These are phyloP conservation scores for Nicotiana tomentosiformis DNA, from an alignment of 257 asterid species.

Conservation along the genomic window DNA sequence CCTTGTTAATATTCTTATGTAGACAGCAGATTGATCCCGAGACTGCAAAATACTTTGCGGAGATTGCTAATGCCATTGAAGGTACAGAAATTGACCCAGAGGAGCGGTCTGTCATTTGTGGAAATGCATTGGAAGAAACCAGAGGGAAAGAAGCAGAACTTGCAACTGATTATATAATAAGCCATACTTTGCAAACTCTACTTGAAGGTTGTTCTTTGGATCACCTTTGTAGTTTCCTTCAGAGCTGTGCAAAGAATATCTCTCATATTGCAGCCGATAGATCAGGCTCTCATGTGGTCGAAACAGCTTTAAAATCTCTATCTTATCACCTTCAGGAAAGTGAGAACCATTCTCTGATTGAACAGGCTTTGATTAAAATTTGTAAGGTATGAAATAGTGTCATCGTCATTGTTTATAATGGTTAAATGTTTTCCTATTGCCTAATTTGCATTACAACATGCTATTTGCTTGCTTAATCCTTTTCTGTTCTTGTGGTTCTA, in stretches of 20 bases:
- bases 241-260: conserved; percentile 48
- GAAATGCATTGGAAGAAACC: conserved; percentile 89
- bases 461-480: neutral
- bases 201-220: conserved; percentile 80
- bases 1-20: conserved; percentile 11
- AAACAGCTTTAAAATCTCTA: conserved; percentile 81
- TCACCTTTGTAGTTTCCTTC: conserved; percentile 66
- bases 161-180: conserved; percentile 84
- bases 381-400: conserved; percentile 49
- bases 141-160: conserved; percentile 87
- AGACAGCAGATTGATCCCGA: conserved; percentile 85
- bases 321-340: conserved; percentile 63
- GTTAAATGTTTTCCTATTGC: neutral
- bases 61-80: conserved; percentile 74
- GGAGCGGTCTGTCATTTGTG: conserved; percentile 67
- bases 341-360: conserved; percentile 48
- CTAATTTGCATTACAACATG: neutral
- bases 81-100: conserved; percentile 69
- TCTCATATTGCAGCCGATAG: conserved; percentile 64
- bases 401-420: neutral
- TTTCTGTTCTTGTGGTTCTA: neutral
- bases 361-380: conserved; percentile 48
- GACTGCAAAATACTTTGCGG: conserved; percentile 72
- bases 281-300: conserved; percentile 97
- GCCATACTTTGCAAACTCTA: conserved; percentile 86